Conservation (phyloP, 805 yeast species). For the Grigorovia transvaalensis region DNA sequence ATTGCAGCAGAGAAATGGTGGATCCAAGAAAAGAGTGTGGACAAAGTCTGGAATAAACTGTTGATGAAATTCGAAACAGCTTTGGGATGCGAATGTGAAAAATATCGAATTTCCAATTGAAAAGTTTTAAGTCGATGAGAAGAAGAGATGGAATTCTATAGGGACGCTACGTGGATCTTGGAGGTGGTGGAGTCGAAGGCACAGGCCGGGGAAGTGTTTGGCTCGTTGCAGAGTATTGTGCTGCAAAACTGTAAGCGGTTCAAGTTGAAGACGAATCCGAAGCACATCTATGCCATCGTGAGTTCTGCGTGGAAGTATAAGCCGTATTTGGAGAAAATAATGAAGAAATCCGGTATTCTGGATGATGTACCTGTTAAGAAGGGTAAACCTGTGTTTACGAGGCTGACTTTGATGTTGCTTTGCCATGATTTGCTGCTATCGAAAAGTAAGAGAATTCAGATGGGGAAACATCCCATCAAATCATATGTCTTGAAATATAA, state of each 20-base stretch:
- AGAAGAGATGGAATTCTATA: slow-evolving; percentile 26
- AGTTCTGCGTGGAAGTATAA: slow-evolving; percentile 66
- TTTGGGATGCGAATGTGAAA: no score
- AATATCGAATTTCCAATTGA: no score
- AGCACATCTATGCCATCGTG: slow-evolving; percentile 78
- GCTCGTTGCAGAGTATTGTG: slow-evolving; percentile 45
- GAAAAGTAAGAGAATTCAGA: slow-evolving; percentile 69
- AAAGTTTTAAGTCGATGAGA: background rate
- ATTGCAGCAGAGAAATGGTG: no score
- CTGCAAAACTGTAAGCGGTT: slow-evolving; percentile 39
- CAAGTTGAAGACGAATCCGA: slow-evolving; percentile 55
- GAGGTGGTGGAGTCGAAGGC: slow-evolving; percentile 26
- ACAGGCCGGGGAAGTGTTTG: slow-evolving; percentile 30
- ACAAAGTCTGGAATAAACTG: no score
- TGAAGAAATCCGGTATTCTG: slow-evolving; percentile 59
- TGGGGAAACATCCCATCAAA: slow-evolving; percentile 81
- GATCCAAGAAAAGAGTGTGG: no score
- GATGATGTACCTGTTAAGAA: slow-evolving; percentile 34
- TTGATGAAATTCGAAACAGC: background rate
- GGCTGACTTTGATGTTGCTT: slow-evolving; percentile 38
- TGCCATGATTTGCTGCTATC: slow-evolving; percentile 76
- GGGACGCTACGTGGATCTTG: slow-evolving; percentile 32
- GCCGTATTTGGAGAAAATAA: slow-evolving; percentile 49
- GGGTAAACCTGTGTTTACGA: slow-evolving; percentile 38
- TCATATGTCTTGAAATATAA: slow-evolving; percentile 70